These are phyloP conservation scores for Calonectria naviculata DNA, from an alignment of 2,329 filamentous ascomycete genomes.

Conservation along the genomic window DNA sequence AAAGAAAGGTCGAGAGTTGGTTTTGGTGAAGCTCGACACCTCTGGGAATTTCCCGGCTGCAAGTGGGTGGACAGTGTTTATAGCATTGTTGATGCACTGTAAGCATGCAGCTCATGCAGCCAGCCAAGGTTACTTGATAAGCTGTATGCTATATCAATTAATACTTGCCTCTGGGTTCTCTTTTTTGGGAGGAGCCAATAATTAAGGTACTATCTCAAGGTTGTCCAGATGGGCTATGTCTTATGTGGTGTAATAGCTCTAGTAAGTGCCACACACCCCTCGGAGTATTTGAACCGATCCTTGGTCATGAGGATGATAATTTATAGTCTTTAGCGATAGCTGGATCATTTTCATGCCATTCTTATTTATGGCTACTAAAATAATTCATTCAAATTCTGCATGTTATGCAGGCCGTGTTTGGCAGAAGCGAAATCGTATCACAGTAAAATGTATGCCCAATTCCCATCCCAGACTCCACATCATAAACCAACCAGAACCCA, in stretches of 20 bases:
- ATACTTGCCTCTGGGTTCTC: background rate
- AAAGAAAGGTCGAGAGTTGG: slow-evolving; percentile 31
- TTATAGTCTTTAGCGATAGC: background rate
- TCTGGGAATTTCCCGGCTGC: slow-evolving; percentile 38
- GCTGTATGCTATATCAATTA: too few species aligned
- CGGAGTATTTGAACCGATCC: background rate
- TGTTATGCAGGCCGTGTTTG: background rate
- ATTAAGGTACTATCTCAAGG: background rate
- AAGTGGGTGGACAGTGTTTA: slow-evolving; percentile 33
- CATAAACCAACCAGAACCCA: background rate
- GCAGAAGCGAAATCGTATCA: background rate
- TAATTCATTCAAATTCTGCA: background rate
- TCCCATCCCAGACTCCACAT: background rate
- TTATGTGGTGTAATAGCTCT: background rate
- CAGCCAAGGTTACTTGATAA: background rate
- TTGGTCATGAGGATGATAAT: background rate
- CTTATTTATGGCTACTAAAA: background rate
- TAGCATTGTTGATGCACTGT: slow-evolving; percentile 34
- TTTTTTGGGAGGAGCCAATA: background rate
- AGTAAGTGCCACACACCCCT: background rate
- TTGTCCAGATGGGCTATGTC: background rate
- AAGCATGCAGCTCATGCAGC: background rate
- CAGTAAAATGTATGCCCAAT: background rate
- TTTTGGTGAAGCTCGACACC: slow-evolving; percentile 40
- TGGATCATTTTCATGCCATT: background rate